Evolutionary conservation across 805 yeast genomes (phyloP), one percentile per base, ranked within the genome.

Genomic region (Sungouiella thailandica): DNA sequence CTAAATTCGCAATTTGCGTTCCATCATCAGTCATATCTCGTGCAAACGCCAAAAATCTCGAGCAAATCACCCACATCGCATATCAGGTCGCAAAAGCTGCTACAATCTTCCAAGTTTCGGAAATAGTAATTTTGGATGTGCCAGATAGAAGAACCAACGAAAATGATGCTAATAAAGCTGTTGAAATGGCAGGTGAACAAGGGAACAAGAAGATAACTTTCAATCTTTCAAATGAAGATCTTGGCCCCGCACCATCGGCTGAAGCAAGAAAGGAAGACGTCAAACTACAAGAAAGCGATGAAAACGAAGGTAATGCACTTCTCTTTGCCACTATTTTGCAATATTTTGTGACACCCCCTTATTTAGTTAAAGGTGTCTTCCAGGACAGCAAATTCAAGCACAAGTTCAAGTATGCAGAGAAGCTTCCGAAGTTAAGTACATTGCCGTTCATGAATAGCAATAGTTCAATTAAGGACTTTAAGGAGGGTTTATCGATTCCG

Each of bases 311-410:
- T 37, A 64, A 66, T 23, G 60, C 80, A 0, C 57, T 79, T 52
- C 50, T 79, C 6, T 68, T 86, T 35, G 88, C 90, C 1, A 65
- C 80, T 1, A 63, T 88, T 25, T 60, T 88, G 36, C 95, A 86
- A 52, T 87, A 65, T 52, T 85, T 85, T 50, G 77, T 87, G 11
- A 87, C 96, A 0, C 96, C 96, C 1, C 83, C 86, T 31, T 85
- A 88, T 51, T 65, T 88, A 27, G 73, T 79, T 13, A 79, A 80
- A 40, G 58, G 79, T 2, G 68, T 81, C 4, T 85, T 87, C 62
- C 50, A 52, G 22, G 67, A 71, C 40, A 48, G 47, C 60, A 66
- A 44, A 50, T 63, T 40, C 38, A 33, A 56, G 17, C 55, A 61
- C 23, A 71, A 76, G 50, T 75, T 83, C 53, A 68, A 68, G 35